Conservation (phyloP, 1,284 basidiomycete genomes). For the Porogramme epimiltina region DNA sequence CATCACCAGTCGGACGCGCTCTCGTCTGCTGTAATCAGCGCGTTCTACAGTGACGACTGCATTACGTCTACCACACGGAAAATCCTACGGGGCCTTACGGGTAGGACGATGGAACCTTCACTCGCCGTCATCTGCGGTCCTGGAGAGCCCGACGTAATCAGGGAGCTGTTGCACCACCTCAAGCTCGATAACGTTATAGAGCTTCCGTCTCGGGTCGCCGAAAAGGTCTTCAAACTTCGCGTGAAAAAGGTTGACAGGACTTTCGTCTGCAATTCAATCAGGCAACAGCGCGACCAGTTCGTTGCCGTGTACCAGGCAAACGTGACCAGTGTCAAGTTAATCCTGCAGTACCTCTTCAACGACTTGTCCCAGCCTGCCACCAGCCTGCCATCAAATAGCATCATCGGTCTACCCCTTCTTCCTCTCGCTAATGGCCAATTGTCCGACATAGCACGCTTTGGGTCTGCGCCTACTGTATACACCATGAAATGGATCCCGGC, state of each 20-base stretch:
- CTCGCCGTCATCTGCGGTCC: constrained; percentile 6
- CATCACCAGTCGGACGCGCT: too few relatives aligned
- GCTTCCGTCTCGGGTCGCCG: background rate
- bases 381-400: constrained; percentile 10
- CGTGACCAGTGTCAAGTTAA: background rate
- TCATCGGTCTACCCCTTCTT: constrained; percentile 32
- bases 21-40: background rate
- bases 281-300: background rate
- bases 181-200: constrained; percentile 5
- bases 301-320: background rate
- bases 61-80: background rate
- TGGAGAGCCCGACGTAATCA: background rate
- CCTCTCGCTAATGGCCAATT: constrained; percentile 35
- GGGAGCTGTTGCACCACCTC: constrained; percentile 1
- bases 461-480: background rate
- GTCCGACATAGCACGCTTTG: constrained; percentile 6
- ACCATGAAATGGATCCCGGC: background rate
- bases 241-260: background rate
- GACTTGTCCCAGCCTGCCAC: background rate
- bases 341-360: background rate
- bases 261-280: background rate
- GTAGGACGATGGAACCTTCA: constrained; percentile 14
- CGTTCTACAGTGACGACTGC: constrained; percentile 28
- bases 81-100: constrained; percentile 18
- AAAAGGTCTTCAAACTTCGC: background rate